phyloP scores from a whole-genome alignment of 2,329 filamentous ascomycete genomes.

The Colletotrichum chrysophilum region DNA sequence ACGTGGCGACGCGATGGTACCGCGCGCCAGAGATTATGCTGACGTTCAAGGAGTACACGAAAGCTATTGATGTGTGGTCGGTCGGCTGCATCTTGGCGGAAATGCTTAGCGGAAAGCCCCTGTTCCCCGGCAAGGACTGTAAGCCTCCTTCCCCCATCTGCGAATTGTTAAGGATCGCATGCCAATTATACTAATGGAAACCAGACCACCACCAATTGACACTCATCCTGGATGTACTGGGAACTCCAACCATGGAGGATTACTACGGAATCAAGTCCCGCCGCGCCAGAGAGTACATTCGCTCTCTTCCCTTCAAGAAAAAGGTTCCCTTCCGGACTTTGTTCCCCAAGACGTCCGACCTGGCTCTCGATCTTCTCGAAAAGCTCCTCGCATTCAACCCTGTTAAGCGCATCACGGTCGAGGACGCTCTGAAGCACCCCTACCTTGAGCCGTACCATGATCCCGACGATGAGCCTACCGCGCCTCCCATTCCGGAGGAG shows the following conservation, averaged over 20 bases:
- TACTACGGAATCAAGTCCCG: constrained; percentile 99
- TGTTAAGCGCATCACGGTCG: constrained; percentile 96
- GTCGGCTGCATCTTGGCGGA: constrained; percentile 97
- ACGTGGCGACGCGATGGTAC: constrained; percentile 98
- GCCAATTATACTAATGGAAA: constrained; percentile 17
- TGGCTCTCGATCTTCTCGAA: constrained; percentile 92
- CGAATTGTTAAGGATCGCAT: background rate
- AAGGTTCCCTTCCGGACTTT: constrained; percentile 97
- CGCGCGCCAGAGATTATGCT: constrained; percentile 99
- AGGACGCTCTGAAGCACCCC: constrained; percentile 95
- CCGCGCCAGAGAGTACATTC: constrained; percentile 96
- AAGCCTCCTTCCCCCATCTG: constrained; percentile 37
- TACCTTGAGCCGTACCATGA: constrained; percentile 99
- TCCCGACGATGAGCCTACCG: constrained; percentile 96
- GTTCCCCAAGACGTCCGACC: constrained; percentile 99
- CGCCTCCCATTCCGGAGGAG: constrained; percentile 94
- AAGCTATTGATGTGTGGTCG: constrained; percentile 99
- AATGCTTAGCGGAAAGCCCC: constrained; percentile 97
- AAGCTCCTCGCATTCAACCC: constrained; percentile 98
- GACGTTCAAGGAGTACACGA: constrained; percentile 99
- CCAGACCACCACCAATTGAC: constrained; percentile 97
- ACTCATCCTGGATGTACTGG: constrained; percentile 94
- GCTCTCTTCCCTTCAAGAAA: constrained; percentile 98
- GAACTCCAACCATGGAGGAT: constrained; percentile 99
- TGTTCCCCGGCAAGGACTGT: constrained; percentile 99